Evolutionary conservation across 805 yeast species (phyloP), one percentile per base, ranked within the genome.

Genomic region (Torulaspora delbrueckii): DNA sequence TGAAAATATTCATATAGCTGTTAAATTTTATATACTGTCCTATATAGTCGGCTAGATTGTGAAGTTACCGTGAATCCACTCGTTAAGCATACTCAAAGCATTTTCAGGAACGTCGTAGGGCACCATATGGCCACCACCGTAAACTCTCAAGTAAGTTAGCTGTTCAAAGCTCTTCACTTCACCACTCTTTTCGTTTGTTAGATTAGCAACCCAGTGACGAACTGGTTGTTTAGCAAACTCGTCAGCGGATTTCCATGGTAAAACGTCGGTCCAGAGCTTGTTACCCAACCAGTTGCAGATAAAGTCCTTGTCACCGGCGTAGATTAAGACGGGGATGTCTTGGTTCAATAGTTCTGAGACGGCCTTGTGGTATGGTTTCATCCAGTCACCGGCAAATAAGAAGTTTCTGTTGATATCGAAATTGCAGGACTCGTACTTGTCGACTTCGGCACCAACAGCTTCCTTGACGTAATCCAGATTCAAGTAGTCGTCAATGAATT

Each of bases 231-330:
- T 58, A 55, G 70, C 71, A 63, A 80, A 86, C 46, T 73, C 77
- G 27, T 75, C 75, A 35, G 73, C 68, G 32, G 78, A 77, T 23
- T 74, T 65, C 86, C 87, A 85, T 59, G 84, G 85, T 44, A 88
- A 74, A 39, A 70, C 77, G 61, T 85, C 74, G 30, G 91, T 74
- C 95, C 96, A 86, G 12, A 84, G 93, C 60, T 81, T 78, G 66
- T 89, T 89, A 53, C 97, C 98, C 60, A 91, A 76, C 96, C 96
- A 90, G 73, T 91, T 90, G 72, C 97, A 90, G 63, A 90, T 90
- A 68, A 82, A 90, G 68, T 90, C 98, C 70, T 88, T 87, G 71
- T 90, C 96, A 62, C 98, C 98, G 12, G 96, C 96, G 59, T 90
- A 91, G 51, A 91, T 76, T 64, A 91, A 75, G 22, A 89, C 90